Evolutionary conservation across 2,329 filamentous ascomycete species (phyloP).

Genomic region (Colletotrichum musicola): DNA sequence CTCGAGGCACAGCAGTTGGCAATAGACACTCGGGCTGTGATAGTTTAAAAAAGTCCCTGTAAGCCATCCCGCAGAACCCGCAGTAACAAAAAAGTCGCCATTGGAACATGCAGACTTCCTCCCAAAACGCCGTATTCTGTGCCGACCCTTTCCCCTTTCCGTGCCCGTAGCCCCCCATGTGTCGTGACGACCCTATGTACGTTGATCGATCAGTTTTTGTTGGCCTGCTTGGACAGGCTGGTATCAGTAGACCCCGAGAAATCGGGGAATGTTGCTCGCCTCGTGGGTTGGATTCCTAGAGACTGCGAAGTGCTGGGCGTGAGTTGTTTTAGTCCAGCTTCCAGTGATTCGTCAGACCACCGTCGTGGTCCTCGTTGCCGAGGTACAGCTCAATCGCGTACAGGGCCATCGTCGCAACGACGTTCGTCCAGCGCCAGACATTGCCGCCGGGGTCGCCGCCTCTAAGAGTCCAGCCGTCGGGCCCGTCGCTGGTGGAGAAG

Average conservation of each 20-base stretch:
- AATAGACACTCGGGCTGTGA: not conserved
- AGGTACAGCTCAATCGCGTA: slow-evolving; percentile 94
- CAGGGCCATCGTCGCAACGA: slow-evolving; percentile 87
- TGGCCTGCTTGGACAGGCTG: slow-evolving; percentile 22
- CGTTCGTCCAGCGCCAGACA: slow-evolving; percentile 93
- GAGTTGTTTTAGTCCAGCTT: slow-evolving; percentile 80
- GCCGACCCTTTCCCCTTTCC: slow-evolving; percentile 29
- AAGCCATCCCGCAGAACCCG: slow-evolving; percentile 23
- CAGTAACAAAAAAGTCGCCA: slow-evolving; percentile 32
- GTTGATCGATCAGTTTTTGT: slow-evolving; percentile 32
- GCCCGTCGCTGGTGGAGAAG: slow-evolving; percentile 82
- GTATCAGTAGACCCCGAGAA: slow-evolving; percentile 22
- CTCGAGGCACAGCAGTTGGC: slow-evolving; percentile 22
- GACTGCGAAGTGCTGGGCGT: not conserved
- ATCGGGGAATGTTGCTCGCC: not conserved
- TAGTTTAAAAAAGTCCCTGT: slow-evolving; percentile 15
- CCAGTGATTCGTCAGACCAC: slow-evolving; percentile 83
- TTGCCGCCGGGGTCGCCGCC: slow-evolving; percentile 87
- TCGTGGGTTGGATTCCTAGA: not conserved
- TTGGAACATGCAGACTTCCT: slow-evolving; percentile 37
- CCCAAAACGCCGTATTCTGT: slow-evolving; percentile 40
- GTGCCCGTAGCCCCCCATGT: slow-evolving; percentile 28
- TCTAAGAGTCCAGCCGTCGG: slow-evolving; percentile 85
- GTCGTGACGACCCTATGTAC: slow-evolving; percentile 38
- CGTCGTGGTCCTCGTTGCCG: slow-evolving; percentile 84